Evolutionary conservation across 2,329 filamentous ascomycete species (phyloP).

Genomic region (Podosphaera xanthii): DNA sequence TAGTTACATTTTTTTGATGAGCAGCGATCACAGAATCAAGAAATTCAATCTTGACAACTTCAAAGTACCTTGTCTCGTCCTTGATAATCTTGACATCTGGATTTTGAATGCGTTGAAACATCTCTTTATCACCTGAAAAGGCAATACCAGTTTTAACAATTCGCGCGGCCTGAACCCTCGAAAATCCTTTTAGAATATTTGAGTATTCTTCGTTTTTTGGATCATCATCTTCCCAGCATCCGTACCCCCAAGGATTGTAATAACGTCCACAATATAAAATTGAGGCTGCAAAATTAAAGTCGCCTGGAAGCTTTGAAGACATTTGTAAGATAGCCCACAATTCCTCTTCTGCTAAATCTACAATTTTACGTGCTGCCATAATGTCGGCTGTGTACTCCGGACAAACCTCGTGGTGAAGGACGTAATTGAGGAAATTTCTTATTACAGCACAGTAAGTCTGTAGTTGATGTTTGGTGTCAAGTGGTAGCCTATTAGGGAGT

Average conservation of each 20-base stretch:
- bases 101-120: slow-evolving; percentile 15
- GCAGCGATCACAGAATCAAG: slow-evolving; percentile 19
- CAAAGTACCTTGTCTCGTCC: slow-evolving; percentile 32
- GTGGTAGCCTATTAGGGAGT: slow-evolving; percentile 32
- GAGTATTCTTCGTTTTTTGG: slow-evolving; percentile 10
- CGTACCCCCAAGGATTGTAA: not conserved
- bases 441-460: slow-evolving; percentile 43
- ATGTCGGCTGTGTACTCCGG: slow-evolving; percentile 55
- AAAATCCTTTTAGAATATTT: slow-evolving; percentile 9
- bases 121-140: slow-evolving; percentile 16
- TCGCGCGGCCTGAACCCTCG: slow-evolving; percentile 19
- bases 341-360: slow-evolving; percentile 42
- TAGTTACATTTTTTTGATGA: slow-evolving; percentile 22
- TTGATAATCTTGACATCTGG: slow-evolving; percentile 20
- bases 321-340: slow-evolving; percentile 34
- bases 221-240: slow-evolving; percentile 5
- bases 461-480: slow-evolving; percentile 29
- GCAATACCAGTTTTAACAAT: slow-evolving; percentile 24
- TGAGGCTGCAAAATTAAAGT: slow-evolving; percentile 58
- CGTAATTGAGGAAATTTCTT: slow-evolving; percentile 71
- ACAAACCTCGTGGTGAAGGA: slow-evolving; percentile 67
- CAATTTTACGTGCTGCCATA: slow-evolving; percentile 39
- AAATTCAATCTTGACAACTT: slow-evolving; percentile 30
- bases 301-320: slow-evolving; percentile 37
- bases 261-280: slow-evolving; percentile 36